These are phyloP conservation scores for Paraconiothyrium sp. DNA, from an alignment of 2,329 filamentous ascomycete genomes.

Conservation along the genomic window DNA sequence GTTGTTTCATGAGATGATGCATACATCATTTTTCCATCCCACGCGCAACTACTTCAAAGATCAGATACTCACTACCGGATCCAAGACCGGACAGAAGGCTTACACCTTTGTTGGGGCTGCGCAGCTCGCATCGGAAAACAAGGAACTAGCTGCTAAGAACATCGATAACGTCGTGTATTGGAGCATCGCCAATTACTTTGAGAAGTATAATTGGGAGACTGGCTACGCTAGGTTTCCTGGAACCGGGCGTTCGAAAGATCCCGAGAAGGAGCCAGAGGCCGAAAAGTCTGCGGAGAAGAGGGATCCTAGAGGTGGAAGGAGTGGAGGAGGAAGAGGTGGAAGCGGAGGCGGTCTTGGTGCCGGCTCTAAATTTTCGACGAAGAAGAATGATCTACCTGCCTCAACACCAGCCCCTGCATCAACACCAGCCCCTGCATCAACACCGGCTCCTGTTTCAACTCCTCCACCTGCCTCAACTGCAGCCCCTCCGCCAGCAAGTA, in stretches of 20 bases:
- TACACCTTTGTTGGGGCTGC: not conserved
- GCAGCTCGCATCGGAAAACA: not conserved
- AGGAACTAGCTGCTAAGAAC: not conserved
- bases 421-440: not conserved
- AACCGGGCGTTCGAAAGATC: too few relatives aligned
- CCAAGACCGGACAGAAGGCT: not conserved
- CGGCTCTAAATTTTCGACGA: not conserved
- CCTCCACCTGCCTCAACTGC: not conserved
- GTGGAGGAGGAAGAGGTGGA: not conserved
- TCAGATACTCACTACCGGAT: not conserved
- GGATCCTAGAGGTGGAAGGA: not conserved
- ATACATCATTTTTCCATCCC: not conserved
- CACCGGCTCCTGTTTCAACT: not conserved
- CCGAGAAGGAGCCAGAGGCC: not conserved
- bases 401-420: too few relatives aligned
- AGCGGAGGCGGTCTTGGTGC: not conserved
- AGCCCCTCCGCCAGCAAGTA: not conserved
- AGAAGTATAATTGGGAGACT: not conserved
- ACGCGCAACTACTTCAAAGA: not conserved
- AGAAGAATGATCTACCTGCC: not conserved
- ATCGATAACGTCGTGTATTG: conserved; percentile 2
- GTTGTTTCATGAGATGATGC: conserved; percentile 2
- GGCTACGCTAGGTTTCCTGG: not conserved
- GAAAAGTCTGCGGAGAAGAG: not conserved
- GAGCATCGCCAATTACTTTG: not conserved